Evolutionary conservation across 257 asterid genomes (phyloP).

Genomic region (Plantago elongata): DNA sequence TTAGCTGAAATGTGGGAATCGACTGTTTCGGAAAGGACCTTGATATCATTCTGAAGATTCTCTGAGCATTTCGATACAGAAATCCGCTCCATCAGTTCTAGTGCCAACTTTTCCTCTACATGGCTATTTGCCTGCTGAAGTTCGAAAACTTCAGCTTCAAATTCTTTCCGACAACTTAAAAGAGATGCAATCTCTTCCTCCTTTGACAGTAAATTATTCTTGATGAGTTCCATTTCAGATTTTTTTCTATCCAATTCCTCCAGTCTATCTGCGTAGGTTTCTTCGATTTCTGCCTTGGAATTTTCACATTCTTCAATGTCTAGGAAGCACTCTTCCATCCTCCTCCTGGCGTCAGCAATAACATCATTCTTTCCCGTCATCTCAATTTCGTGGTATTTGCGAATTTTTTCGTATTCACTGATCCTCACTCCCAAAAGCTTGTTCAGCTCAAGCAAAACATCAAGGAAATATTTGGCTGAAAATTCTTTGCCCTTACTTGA

Average conservation of each 20-base stretch:
- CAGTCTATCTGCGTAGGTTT: constrained; percentile 27
- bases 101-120: constrained; percentile 35
- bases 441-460: constrained; percentile 52
- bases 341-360: constrained; percentile 33
- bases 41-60: constrained; percentile 32
- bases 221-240: constrained; percentile 27
- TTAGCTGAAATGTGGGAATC: constrained; percentile 31
- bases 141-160: constrained; percentile 36
- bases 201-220: constrained; percentile 31
- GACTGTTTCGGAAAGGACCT: constrained; percentile 24
- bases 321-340: constrained; percentile 31
- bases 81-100: constrained; percentile 25
- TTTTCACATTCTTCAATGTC: constrained; percentile 40
- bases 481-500: constrained; percentile 23
- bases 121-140: constrained; percentile 34
- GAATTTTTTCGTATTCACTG: constrained; percentile 29
- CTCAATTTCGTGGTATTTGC: constrained; percentile 34
- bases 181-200: constrained; percentile 28
- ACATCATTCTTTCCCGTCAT: constrained; percentile 28
- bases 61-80: constrained; percentile 29
- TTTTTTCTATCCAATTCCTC: constrained; percentile 38
- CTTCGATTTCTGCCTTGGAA: constrained; percentile 36
- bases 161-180: constrained; percentile 24
- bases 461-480: constrained; percentile 25
- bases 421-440: constrained; percentile 51